Percentiles rank a stretch among this genome's conserved stretches.
phyloP scores from a whole-genome alignment of 306 rosid species.

The Potentilla sterilis region DNA sequence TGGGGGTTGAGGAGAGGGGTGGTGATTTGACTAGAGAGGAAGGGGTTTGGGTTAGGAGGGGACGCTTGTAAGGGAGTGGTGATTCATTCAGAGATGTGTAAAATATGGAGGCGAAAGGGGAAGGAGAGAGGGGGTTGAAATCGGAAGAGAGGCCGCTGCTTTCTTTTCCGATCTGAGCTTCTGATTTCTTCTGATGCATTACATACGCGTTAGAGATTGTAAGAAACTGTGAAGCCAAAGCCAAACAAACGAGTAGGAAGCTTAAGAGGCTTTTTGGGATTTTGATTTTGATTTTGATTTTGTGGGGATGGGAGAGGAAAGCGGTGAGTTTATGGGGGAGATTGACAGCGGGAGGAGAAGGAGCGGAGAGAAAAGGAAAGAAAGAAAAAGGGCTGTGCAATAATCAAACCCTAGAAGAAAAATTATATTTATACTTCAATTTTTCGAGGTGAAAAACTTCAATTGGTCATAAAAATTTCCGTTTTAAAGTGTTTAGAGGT shows the following conservation, averaged over 20 bases:
- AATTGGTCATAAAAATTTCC: too few species aligned
- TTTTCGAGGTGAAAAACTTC: too few species aligned
- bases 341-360: too few species aligned
- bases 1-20: constrained; percentile 30
- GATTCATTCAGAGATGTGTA: constrained; percentile 24
- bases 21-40: constrained; percentile 50
- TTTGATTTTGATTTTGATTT: too few species aligned
- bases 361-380: too few species aligned
- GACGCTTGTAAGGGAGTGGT: constrained; percentile 56
- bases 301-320: too few species aligned
- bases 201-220: constrained; percentile 50
- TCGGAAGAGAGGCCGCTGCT: constrained; percentile 99
- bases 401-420: too few species aligned
- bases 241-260: neutral
- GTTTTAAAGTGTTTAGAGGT: too few species aligned
- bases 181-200: constrained; percentile 99
- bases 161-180: constrained; percentile 98
- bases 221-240: neutral
- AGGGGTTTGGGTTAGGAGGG: constrained; percentile 54
- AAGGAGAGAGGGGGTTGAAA: constrained; percentile 56
- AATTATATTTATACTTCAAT: too few species aligned
- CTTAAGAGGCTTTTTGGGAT: neutral
- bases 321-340: too few species aligned
- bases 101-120: constrained; percentile 16
- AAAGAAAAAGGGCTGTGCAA: too few species aligned